Evolutionary conservation across 2,329 filamentous ascomycete species (phyloP), one percentile per base, ranked within the genome.

Genomic region (Alternaria triticina): DNA sequence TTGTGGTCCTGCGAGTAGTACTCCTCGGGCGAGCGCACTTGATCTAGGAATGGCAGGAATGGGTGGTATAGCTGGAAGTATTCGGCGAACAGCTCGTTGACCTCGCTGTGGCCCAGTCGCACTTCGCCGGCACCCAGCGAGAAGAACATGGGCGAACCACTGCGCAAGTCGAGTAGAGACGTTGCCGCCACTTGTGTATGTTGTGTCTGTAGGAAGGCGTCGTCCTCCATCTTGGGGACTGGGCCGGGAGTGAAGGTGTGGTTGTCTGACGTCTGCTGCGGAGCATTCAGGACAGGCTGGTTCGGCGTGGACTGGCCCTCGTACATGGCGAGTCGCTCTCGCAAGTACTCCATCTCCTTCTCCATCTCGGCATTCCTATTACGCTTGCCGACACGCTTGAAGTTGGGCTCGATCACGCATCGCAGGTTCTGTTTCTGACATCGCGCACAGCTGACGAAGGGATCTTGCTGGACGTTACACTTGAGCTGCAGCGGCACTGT

Each of bases 291-390:
- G 28, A 68, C 69, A 20, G 74, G 73, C 61, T 73, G 72, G 59
- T 68, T 57, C 43, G 69, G 51, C 23, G 65, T 62, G 20, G 84
- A 74, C 71, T 87, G 85, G 62, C 90, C 89, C 67, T 85, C 84
- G 60, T 87, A 82, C 65, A 91, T 84, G 71, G 85, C 87, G 49
- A 88, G 86, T 55, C 89, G 87, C 69, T 76, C 76, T 84, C 87
- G 79, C 68, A 82, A 74, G 46, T 78, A 70, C 61, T 92, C 90
- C 74, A 94, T 92, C 79, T 94, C 91, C 81, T 89, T 91, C 77
- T 93, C 91, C 91, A 94, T 94, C 81, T 94, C 92, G 73, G 91
- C 91, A 80, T 95, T 91, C 78, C 92, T 91, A 68, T 89, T 91
- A 45, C 92, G 87, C 83, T 96, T 96, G 67, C 92, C 91, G 17